Evolutionary conservation across 371 early-diverging fungal genomes (phyloP), one percentile per base, ranked within the genome.

Genomic region (Mucor mucedo): DNA sequence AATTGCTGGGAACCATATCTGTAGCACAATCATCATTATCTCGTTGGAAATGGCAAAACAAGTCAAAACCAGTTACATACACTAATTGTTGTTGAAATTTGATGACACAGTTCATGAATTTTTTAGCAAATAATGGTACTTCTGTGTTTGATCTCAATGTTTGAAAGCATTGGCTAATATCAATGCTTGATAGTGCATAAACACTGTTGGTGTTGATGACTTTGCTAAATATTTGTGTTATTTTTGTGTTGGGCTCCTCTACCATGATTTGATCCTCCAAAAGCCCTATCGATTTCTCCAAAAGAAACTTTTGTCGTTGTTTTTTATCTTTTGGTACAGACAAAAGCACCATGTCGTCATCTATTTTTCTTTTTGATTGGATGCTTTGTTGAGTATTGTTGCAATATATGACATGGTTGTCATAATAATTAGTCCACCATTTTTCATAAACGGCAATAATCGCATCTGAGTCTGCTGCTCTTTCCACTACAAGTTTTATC

Each of bases 201-300:
- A 21, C 21, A 21, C 21, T 21, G 21, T 21, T 21, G 21, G 21
- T 21, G 21, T 21, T 21, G 21, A 21, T 21, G 21, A 21, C 21
- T 21, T 21, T 21, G 21, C 21, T 21, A 21, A 21, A 21, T 21
- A 21, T 21, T 21, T 21, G 21, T 21, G 21, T 21, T 21, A 21
- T 21, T 21, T 21, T 21, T 21, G 21, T 21, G 0, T 0, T 21
- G 21, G 53, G 53, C 53, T 52, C 53, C 53, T 52, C 53, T 52
- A 52, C 53, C 53, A 52, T 52, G 53, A n/a, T 52, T 52, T 52
- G 53, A 52, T 52, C 53, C 33, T 52, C 53, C 53, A 52, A 52
- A 52, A 52, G 53, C 53, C 53, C 53, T 52, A 52, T 52, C 53
- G 53, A 52, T 52, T 52, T 52, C 53, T 52, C 53, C 53, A 52